Conservation (phyloP, 768 basidiomycete genomes). For the Xerocomellus amylosporus region DNA sequence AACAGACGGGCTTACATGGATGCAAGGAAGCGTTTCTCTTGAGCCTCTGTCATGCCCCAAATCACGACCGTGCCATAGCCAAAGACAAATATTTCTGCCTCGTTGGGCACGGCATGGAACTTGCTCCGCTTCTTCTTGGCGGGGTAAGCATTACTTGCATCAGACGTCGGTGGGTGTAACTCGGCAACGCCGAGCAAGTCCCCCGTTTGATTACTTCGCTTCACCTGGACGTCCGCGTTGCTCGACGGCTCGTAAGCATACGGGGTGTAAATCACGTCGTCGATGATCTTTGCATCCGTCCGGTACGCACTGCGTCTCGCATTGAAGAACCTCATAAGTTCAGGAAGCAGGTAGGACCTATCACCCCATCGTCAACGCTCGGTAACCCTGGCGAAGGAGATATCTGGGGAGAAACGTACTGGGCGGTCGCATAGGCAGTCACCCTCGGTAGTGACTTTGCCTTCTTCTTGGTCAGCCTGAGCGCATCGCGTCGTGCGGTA, state of each 20-base stretch:
- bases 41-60: slow-evolving; percentile 95
- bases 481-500: slow-evolving; percentile 87
- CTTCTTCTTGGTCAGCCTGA: slow-evolving; percentile 90
- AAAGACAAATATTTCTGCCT: slow-evolving; percentile 91
- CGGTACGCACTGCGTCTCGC: slow-evolving; percentile 80
- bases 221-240: slow-evolving; percentile 30
- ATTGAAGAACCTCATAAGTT: slow-evolving; percentile 85
- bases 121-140: slow-evolving; percentile 57
- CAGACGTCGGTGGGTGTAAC: slow-evolving; percentile 33
- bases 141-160: slow-evolving; percentile 34
- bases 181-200: slow-evolving; percentile 81
- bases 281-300: slow-evolving; percentile 83
- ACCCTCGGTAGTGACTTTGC: slow-evolving; percentile 88
- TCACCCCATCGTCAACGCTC: background rate
- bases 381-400: background rate
- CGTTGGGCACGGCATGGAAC: slow-evolving; percentile 61
- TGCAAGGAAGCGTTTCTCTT: slow-evolving; percentile 86
- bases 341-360: slow-evolving; percentile 87
- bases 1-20: slow-evolving; percentile 67
- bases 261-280: slow-evolving; percentile 93
- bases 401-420: slow-evolving; percentile 41
- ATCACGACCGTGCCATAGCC: slow-evolving; percentile 94
- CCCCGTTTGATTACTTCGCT: slow-evolving; percentile 44
- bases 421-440: slow-evolving; percentile 94
- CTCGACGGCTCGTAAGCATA: slow-evolving; percentile 68